Evolutionary conservation across 2,329 filamentous ascomycete genomes (phyloP).

Genomic region (Hirsutella rhossiliensis): DNA sequence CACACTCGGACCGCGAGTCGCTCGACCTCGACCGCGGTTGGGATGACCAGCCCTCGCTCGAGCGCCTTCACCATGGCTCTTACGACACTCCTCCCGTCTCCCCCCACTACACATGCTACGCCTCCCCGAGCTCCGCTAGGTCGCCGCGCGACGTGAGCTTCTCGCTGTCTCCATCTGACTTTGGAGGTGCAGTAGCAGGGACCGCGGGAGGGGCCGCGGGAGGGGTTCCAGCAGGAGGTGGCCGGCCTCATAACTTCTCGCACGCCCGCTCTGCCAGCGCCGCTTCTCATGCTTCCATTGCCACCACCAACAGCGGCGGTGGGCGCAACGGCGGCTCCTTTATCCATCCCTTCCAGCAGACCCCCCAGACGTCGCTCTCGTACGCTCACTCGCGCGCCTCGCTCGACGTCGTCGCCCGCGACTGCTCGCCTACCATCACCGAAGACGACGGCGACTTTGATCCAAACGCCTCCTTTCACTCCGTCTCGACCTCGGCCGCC

Average conservation of each 20-base stretch:
- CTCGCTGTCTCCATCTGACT: slow-evolving; percentile 24
- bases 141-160: slow-evolving; percentile 33
- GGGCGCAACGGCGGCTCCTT: slow-evolving; percentile 34
- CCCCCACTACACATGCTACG: slow-evolving; percentile 14
- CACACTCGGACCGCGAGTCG: slow-evolving; percentile 47
- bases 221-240: neutral
- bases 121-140: neutral
- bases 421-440: slow-evolving; percentile 43
- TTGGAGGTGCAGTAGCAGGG: slow-evolving; percentile 9
- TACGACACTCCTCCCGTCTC: slow-evolving; percentile 3
- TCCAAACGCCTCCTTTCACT: slow-evolving; percentile 5
- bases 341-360: slow-evolving; percentile 54
- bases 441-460: slow-evolving; percentile 36
- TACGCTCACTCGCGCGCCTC: slow-evolving; percentile 45
- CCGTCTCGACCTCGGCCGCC: slow-evolving; percentile 3
- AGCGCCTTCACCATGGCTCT: slow-evolving; percentile 9
- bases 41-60: slow-evolving; percentile 34
- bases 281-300: slow-evolving; percentile 42
- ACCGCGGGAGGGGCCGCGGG: neutral
- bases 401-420: slow-evolving; percentile 30
- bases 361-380: slow-evolving; percentile 43
- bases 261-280: slow-evolving; percentile 48
- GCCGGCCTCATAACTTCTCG: slow-evolving; percentile 26
- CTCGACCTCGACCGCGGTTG: slow-evolving; percentile 49
- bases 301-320: slow-evolving; percentile 37